Base-by-base conservation (phyloP, 352 stramenopile species). In the Phytophthora colocasiae region DNA sequence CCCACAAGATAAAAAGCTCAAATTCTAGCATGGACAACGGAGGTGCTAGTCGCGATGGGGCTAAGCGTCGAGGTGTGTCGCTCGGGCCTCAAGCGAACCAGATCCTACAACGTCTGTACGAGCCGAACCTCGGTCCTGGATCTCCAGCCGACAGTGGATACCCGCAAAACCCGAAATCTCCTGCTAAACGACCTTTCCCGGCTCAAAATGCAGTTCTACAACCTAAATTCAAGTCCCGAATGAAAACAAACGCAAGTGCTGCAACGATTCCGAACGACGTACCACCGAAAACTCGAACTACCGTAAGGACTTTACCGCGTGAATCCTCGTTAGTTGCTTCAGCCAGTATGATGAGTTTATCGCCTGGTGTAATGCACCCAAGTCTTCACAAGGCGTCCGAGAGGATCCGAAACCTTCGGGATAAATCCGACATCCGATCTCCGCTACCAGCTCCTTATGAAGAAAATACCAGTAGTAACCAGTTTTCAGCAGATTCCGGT, bases 51-150 rank as follows among this genome's bases (percentile, higher is more conserved):
- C 79, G 83, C 24, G 75, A 91, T 50, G 83, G 83, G 63, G 83
- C 83, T 36, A 84, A 83, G 48, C 81, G 81, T 2, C 73, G 78
- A 54, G 73, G 78, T 15, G 55, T 68, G 10, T 77, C 79, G 22
- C 66, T 88, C 36, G 83, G 79, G 1, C 79, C 81, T 8, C 79
- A 89, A 55, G 64, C 79, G 19, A 88, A 51, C 31, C 66, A 90
- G 36, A 91, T 91, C 56, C 65, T 89, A 32, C 83, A 91, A 63
- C 77, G 83, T 12, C 60, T 91, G 2, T 91, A 91, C 27, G 83
- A 90, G 43, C 83, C 83, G 4, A 79, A 88, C 27, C 66, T 90
- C 26, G 83, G 79, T 0, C 75, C 81, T 27, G 66, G 45, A 2
- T 63, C 68, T 12, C 27, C 48, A 10, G 34, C 19, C 8, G 38